phyloP scores from a whole-genome alignment of 257 asterid species.

The Ligustrum vulgare region DNA sequence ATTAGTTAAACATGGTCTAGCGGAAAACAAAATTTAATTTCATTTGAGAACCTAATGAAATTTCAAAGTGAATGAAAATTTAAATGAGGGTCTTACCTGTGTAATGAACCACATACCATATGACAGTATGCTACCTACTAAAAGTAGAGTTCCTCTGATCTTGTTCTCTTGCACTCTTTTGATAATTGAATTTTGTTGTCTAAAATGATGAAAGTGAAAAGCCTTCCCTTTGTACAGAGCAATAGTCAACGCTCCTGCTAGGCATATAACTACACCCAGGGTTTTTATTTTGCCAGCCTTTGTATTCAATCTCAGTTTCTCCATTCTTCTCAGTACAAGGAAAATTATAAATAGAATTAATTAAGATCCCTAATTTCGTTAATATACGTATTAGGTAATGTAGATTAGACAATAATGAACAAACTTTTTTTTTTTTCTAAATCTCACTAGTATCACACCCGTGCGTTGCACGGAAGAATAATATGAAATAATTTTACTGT shows the following conservation, averaged over 20 bases:
- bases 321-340: conserved; percentile 33
- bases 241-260: conserved; percentile 51
- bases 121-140: conserved; percentile 42
- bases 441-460: too few species aligned
- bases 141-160: conserved; percentile 55
- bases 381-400: too few species aligned
- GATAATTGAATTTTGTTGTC: background rate
- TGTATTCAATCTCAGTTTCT: conserved; percentile 32
- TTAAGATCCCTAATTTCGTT: too few species aligned
- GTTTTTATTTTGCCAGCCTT: conserved; percentile 41
- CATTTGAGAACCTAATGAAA: too few species aligned
- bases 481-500: too few species aligned
- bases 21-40: too few species aligned
- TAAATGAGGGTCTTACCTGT: conserved; percentile 40
- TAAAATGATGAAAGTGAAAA: conserved; percentile 25
- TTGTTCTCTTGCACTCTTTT: conserved; percentile 14
- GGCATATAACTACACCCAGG: conserved; percentile 50
- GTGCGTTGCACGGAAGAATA: too few species aligned
- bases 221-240: conserved; percentile 52
- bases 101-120: conserved; percentile 56
- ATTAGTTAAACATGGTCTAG: too few species aligned
- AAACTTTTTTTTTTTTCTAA: too few species aligned
- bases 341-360: too few species aligned
- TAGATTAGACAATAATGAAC: too few species aligned
- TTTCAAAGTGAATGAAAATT: background rate